These are phyloP conservation scores for Peronospora farinosa DNA, from an alignment of 352 stramenopile species.

Conservation along the genomic window DNA sequence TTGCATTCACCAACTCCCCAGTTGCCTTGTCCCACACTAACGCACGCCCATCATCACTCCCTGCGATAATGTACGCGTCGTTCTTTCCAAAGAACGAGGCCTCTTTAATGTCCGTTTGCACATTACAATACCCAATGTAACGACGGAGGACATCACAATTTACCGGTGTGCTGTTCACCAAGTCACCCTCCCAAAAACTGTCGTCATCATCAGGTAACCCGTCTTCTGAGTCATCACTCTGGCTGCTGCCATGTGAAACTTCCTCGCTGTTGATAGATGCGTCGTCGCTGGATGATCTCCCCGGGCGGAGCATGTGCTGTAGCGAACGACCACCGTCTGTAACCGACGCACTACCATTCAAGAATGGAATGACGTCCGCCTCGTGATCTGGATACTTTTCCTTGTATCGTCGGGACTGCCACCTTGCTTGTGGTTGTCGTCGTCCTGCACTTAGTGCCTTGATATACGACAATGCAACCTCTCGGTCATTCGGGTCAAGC, in stretches of 20 bases:
- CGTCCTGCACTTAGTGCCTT: conserved; percentile 40
- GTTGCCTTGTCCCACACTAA: conserved; percentile 83
- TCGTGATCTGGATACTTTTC: conserved; percentile 39
- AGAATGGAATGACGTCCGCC: conserved; percentile 37
- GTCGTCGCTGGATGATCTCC: conserved; percentile 25
- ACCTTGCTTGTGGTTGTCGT: conserved; percentile 36
- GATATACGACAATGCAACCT: conserved; percentile 57
- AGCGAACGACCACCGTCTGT: neutral
- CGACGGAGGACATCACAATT: conserved; percentile 64
- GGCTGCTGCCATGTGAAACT: conserved; percentile 12
- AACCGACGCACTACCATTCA: conserved; percentile 11
- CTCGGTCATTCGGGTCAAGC: conserved; percentile 39
- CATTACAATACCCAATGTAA: conserved; percentile 85
- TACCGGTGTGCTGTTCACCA: conserved; percentile 33
- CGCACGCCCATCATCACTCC: conserved; percentile 80
- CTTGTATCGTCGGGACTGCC: conserved; percentile 39
- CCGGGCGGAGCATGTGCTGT: conserved; percentile 9
- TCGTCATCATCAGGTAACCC: conserved; percentile 30
- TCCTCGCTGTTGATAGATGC: conserved; percentile 27
- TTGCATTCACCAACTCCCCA: conserved; percentile 72
- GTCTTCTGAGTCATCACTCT: conserved; percentile 12
- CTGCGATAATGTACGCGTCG: conserved; percentile 79
- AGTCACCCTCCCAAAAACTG: conserved; percentile 48
- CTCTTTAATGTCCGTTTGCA: conserved; percentile 89
- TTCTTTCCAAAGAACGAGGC: conserved; percentile 84